Evolutionary conservation across 2,329 filamentous ascomycete genomes (phyloP).

Genomic region (Colletotrichum sp.): DNA sequence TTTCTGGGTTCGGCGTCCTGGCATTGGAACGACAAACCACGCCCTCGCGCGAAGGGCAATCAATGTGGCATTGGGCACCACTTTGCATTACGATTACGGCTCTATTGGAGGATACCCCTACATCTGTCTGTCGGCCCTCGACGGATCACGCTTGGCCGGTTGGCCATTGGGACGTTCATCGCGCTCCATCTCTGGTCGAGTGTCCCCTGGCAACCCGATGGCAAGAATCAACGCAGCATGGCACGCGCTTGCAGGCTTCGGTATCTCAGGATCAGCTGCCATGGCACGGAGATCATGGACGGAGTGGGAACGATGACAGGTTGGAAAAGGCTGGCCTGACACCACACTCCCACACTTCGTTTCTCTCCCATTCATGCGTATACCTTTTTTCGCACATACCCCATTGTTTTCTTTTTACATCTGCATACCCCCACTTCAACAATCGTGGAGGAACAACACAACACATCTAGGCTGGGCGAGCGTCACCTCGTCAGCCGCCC

Average conservation of each 20-base stretch:
- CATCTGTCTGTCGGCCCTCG: slow-evolving; percentile 4
- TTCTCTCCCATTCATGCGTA: slow-evolving; percentile 20
- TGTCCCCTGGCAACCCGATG: neutral
- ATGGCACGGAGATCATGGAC: neutral
- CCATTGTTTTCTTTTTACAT: neutral
- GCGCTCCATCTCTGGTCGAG: neutral
- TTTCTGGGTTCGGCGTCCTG: slow-evolving; percentile 18
- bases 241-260: neutral
- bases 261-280: neutral
- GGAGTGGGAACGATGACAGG: neutral
- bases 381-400: slow-evolving; percentile 21
- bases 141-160: neutral
- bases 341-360: slow-evolving; percentile 6
- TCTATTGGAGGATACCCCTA: slow-evolving; percentile 18
- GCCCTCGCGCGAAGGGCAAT: slow-evolving; percentile 20
- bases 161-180: neutral
- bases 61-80: slow-evolving; percentile 18
- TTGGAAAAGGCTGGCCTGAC: slow-evolving; percentile 21
- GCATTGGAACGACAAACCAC: slow-evolving; percentile 14
- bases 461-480: slow-evolving; percentile 5
- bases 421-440: slow-evolving; percentile 21
- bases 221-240: neutral
- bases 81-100: slow-evolving; percentile 20
- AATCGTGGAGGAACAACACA: slow-evolving; percentile 11
- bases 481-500: slow-evolving; percentile 6